Evolutionary conservation across 495 filamentous ascomycete species (phyloP).

Genomic region (Talaromyces nanjingensis): DNA sequence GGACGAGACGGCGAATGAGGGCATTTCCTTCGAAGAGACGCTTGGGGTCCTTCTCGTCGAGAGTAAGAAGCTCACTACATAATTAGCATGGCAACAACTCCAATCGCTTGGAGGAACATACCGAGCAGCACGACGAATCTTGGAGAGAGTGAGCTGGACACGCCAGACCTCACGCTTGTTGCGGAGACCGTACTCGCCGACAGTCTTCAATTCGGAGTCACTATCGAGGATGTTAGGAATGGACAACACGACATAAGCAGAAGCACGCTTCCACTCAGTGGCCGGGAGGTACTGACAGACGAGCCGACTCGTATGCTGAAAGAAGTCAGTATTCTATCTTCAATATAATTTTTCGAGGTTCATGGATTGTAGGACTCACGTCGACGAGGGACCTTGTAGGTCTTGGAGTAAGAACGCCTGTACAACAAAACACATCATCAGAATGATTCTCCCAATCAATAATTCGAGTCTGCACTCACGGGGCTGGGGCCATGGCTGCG

Average conservation of each 20-base stretch:
- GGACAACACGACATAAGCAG: slow-evolving; percentile 80
- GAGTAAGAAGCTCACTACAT: slow-evolving; percentile 92
- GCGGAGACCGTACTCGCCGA: slow-evolving; percentile 96
- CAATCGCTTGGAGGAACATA: slow-evolving; percentile 36
- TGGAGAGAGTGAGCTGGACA: slow-evolving; percentile 97
- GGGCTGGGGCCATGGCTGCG: slow-evolving; percentile 48
- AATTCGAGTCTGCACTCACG: slow-evolving; percentile 29
- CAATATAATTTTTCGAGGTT: not conserved
- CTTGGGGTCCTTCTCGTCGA: slow-evolving; percentile 99
- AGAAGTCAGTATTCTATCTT: slow-evolving; percentile 22
- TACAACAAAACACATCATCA: slow-evolving; percentile 21
- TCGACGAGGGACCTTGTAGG: slow-evolving; percentile 88
- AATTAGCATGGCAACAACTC: slow-evolving; percentile 9
- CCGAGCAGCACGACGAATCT: slow-evolving; percentile 99
- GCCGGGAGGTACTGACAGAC: slow-evolving; percentile 93
- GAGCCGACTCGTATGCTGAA: slow-evolving; percentile 91
- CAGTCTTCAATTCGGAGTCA: slow-evolving; percentile 98
- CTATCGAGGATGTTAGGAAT: slow-evolving; percentile 50
- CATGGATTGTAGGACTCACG: slow-evolving; percentile 32
- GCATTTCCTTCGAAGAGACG: slow-evolving; percentile 99
- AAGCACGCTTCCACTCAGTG: slow-evolving; percentile 98
- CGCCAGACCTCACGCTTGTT: slow-evolving; percentile 99
- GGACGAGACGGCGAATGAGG: slow-evolving; percentile 98
- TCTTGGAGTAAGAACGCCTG: slow-evolving; percentile 84
- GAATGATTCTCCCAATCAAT: slow-evolving; percentile 15